A percentile compares a stretch with the other conserved stretches of the same genome.
Conservation (phyloP, 2,329 filamentous ascomycete genomes). For the Ophiostoma ulmi region DNA sequence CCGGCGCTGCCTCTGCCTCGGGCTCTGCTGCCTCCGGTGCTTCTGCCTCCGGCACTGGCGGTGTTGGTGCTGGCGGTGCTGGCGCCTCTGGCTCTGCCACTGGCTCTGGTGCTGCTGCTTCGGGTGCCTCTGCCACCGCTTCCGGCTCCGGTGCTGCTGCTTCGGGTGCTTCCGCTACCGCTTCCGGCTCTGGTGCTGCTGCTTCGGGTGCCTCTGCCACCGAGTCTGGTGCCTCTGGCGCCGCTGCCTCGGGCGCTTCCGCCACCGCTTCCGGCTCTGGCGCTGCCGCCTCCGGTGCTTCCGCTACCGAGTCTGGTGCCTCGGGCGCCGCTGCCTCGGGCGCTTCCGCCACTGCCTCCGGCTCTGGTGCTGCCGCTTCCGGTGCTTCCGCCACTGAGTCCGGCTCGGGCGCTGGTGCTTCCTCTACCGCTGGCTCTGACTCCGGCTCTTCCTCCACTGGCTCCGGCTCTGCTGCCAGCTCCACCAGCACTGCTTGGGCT, state of each 20-base stretch:
- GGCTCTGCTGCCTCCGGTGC: constrained; percentile 10
- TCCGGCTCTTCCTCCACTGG: constrained; percentile 13
- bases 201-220: neutral
- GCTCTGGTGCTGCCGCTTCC: constrained; percentile 27
- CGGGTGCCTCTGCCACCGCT: constrained; percentile 20
- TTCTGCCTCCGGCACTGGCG: neutral
- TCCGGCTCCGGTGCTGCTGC: constrained; percentile 21
- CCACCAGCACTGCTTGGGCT: constrained; percentile 18
- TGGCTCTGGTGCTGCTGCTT: constrained; percentile 13
- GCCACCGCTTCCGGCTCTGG: constrained; percentile 21
- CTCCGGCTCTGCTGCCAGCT: constrained; percentile 13
- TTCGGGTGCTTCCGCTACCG: constrained; percentile 20
- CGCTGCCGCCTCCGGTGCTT: constrained; percentile 16
- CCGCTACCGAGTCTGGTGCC: constrained; percentile 22
- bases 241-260: constrained; percentile 15
- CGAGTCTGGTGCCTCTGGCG: constrained; percentile 15
- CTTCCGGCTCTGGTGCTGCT: constrained; percentile 16
- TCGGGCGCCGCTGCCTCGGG: constrained; percentile 15
- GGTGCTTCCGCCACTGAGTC: constrained; percentile 26
- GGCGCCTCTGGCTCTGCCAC: neutral
- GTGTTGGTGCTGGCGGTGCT: constrained; percentile 29
- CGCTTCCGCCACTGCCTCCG: constrained; percentile 24
- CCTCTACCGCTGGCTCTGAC: constrained; percentile 6
- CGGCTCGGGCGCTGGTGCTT: constrained; percentile 32
- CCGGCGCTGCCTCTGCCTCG: neutral